phyloP scores from a whole-genome alignment of 768 basidiomycete genomes.

The Suillus cothurnatus region DNA sequence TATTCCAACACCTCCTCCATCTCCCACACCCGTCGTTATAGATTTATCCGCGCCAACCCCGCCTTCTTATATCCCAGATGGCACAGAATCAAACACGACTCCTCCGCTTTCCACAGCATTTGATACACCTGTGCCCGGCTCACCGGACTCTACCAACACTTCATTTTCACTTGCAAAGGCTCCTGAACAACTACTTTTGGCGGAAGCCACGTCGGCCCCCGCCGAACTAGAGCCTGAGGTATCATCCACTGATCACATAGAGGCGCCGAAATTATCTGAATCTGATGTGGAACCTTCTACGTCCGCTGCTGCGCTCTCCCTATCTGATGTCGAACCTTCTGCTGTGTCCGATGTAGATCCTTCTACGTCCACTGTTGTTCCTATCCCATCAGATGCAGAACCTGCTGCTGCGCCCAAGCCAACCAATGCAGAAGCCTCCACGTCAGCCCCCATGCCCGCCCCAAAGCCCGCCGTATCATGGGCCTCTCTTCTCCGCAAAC shows the following conservation, averaged over 20 bases:
- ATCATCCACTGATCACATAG: constrained; percentile 16
- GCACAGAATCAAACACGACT: constrained; percentile 50
- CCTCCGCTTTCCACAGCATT: constrained; percentile 53
- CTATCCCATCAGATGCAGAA: constrained; percentile 3
- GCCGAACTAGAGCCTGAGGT: constrained; percentile 16
- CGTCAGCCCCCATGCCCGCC: constrained; percentile 16
- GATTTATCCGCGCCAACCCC: constrained; percentile 7
- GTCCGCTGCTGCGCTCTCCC: background rate
- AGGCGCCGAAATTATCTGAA: constrained; percentile 4
- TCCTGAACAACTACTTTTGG: constrained; percentile 9
- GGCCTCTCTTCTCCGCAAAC: constrained; percentile 68
- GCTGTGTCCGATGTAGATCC: constrained; percentile 5
- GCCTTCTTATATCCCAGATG: constrained; percentile 33
- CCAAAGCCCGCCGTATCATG: constrained; percentile 58
- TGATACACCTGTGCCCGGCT: constrained; percentile 48
- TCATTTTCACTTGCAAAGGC: constrained; percentile 48
- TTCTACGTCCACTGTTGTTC: background rate
- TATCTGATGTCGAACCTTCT: constrained; percentile 8
- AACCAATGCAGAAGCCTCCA: background rate
- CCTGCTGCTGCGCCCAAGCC: constrained; percentile 1
- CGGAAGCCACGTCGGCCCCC: background rate
- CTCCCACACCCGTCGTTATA: constrained; percentile 28
- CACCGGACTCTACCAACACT: constrained; percentile 62
- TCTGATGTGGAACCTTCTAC: constrained; percentile 6
- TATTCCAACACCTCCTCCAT: constrained; percentile 51